These are phyloP conservation scores for Microascus cirrosus DNA, from an alignment of 2,329 filamentous ascomycete genomes.

Conservation along the genomic window DNA sequence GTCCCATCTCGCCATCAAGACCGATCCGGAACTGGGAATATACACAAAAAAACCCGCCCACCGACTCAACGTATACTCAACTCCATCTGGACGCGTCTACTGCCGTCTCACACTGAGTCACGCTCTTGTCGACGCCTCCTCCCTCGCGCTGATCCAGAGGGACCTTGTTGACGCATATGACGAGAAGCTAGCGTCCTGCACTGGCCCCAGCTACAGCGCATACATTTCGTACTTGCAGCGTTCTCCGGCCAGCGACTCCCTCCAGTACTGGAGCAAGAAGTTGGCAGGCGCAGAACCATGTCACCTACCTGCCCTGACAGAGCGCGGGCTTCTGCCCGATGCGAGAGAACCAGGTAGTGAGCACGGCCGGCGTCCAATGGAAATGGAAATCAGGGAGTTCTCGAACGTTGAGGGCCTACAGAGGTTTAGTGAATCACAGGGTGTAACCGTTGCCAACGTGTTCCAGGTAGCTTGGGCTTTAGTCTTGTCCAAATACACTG, in stretches of 20 bases:
- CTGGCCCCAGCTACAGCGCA: no score
- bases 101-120: neutral
- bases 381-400: conserved; percentile 11
- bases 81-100: neutral
- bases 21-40: neutral
- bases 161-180: neutral
- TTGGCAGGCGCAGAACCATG: neutral
- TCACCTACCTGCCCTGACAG: conserved; percentile 1
- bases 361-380: conserved; percentile 6
- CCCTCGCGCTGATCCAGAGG: neutral
- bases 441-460: neutral
- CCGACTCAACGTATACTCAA: neutral
- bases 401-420: no score
- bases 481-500: conserved; percentile 23
- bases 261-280: neutral
- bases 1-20: neutral
- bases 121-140: neutral
- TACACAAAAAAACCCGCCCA: neutral
- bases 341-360: neutral
- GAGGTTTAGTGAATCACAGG: conserved; percentile 25
- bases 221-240: neutral
- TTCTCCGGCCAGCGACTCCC: neutral
- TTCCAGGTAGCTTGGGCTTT: conserved; percentile 2
- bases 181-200: no score
- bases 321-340: neutral